phyloP scores from a whole-genome alignment of 176 grass and related monocot genomes.

The Triticum dicoccoides region DNA sequence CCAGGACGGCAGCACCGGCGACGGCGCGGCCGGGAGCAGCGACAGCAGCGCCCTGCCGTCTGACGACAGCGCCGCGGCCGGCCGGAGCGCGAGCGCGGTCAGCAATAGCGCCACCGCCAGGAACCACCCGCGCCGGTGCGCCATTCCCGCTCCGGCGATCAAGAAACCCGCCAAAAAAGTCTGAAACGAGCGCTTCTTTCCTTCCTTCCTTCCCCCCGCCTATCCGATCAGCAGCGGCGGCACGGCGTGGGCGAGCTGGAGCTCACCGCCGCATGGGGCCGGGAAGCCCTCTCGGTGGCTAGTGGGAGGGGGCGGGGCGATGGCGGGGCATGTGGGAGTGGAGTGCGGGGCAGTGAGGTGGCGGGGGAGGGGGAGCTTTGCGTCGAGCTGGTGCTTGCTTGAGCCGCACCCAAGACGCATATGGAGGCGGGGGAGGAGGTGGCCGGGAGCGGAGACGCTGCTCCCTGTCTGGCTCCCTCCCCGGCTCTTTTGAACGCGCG shows the following conservation, averaged over 20 bases:
- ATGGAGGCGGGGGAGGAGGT: conserved; percentile 51
- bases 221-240: neutral
- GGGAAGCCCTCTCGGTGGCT: neutral
- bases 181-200: no score
- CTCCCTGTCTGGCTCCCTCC: neutral
- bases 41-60: conserved; percentile 73
- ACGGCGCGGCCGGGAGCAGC: conserved; percentile 51
- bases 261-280: conserved; percentile 36
- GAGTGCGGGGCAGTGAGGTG: conserved; percentile 30
- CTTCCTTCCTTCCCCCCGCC: no score
- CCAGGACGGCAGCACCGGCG: conserved; percentile 73
- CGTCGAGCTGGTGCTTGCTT: conserved; percentile 52
- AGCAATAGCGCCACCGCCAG: neutral
- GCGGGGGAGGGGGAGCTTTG: neutral
- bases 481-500: neutral
- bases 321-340: conserved; percentile 55
- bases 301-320: neutral
- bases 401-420: conserved; percentile 47
- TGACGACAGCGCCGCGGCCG: conserved; percentile 35
- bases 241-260: neutral
- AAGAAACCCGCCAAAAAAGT: neutral
- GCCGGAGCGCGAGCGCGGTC: neutral
- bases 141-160: conserved; percentile 29
- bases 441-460: conserved; percentile 32
- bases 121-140: conserved; percentile 1